These are phyloP conservation scores for Persicaria maculosa DNA, from an alignment of 148 eudicot genomes.

Conservation along the genomic window DNA sequence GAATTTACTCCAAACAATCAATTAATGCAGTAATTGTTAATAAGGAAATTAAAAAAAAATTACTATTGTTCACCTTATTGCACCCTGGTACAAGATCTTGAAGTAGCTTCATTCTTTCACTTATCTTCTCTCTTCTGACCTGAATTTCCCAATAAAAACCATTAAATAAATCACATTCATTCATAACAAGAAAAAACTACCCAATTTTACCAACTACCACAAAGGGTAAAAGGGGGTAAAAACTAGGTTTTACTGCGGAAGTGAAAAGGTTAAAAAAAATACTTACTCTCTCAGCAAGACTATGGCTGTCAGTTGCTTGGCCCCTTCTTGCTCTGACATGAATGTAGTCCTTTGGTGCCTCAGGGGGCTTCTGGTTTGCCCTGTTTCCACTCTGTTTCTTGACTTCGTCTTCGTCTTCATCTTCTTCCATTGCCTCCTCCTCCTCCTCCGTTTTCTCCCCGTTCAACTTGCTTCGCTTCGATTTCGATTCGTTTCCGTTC, in stretches of 20 bases:
- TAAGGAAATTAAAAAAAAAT: neutral
- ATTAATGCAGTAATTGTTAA: neutral
- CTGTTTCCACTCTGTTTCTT: conserved; percentile 27
- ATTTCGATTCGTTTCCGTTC: neutral
- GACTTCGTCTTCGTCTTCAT: conserved; percentile 19
- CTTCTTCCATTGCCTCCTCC: neutral
- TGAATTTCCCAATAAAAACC: conserved; percentile 16
- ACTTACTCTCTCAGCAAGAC: conserved; percentile 89
- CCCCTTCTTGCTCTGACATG: conserved; percentile 99
- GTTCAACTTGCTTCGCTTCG: conserved; percentile 24
- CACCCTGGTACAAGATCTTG: conserved; percentile 96
- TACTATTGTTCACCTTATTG: conserved; percentile 51
- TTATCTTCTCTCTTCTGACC: conserved; percentile 91
- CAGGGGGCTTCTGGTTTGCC: conserved; percentile 37
- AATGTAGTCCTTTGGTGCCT: conserved; percentile 79
- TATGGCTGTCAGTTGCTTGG: conserved; percentile 97
- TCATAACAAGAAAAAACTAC: neutral
- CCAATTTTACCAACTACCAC: neutral
- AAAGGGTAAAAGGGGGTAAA: neutral
- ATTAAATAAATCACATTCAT: neutral
- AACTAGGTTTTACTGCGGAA: too few species aligned
- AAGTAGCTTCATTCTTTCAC: conserved; percentile 94
- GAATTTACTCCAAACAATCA: neutral
- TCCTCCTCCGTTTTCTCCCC: neutral
- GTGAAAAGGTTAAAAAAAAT: neutral